Evolutionary conservation across 2,329 filamentous ascomycete genomes (phyloP).

Genomic region (Nothophoma quercina): DNA sequence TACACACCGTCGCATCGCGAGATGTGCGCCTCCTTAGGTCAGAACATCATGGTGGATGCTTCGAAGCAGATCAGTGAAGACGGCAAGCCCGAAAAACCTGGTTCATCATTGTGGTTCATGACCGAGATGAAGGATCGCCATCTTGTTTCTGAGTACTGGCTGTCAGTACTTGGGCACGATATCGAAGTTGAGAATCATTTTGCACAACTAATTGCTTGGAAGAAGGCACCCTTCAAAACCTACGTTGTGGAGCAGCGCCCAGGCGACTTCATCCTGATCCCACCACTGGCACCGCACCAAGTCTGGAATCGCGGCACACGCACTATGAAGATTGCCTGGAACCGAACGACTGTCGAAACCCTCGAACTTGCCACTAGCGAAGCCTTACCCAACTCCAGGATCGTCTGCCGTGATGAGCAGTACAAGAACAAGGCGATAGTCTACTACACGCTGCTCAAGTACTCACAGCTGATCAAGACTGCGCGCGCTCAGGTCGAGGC

Average conservation of each 20-base stretch:
- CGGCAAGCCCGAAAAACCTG: conserved; percentile 75
- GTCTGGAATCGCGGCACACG: conserved; percentile 97
- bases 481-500: conserved; percentile 64
- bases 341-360: conserved; percentile 90
- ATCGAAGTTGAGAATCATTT: conserved; percentile 98
- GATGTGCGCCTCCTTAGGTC: conserved; percentile 95
- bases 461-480: conserved; percentile 66
- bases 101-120: conserved; percentile 98
- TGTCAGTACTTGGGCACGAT: conserved; percentile 91
- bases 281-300: conserved; percentile 91
- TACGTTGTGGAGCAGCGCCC: conserved; percentile 90
- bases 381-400: conserved; percentile 83
- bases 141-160: conserved; percentile 90
- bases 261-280: conserved; percentile 93
- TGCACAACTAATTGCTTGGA: conserved; percentile 94
- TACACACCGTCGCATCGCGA: conserved; percentile 95
- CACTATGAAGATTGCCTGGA: conserved; percentile 98
- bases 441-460: conserved; percentile 85
- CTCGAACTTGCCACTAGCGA: conserved; percentile 85
- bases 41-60: conserved; percentile 98
- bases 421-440: conserved; percentile 99
- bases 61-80: conserved; percentile 70
- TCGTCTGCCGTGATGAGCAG: conserved; percentile 96
- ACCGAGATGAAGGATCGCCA: conserved; percentile 93
- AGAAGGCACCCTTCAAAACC: conserved; percentile 89